phyloP scores from a whole-genome alignment of 164 flowering plant species.

The Brasenia schreberi region DNA sequence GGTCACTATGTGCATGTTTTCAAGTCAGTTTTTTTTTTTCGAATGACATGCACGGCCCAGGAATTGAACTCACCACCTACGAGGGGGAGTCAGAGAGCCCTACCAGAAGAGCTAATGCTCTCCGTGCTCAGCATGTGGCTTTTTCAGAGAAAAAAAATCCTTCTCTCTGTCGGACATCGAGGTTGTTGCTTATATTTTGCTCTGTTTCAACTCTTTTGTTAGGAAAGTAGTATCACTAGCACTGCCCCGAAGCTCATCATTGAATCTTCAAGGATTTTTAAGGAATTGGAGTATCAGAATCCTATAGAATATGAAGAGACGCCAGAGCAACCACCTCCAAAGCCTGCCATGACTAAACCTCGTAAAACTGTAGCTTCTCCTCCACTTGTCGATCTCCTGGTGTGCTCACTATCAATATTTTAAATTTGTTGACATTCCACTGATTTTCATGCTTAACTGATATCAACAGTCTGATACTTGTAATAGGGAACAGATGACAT shows the following conservation, averaged over 20 bases:
- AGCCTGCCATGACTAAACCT: constrained; percentile 16
- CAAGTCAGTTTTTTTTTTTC: too few species aligned
- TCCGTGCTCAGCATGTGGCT: too few species aligned
- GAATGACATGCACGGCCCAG: too few species aligned
- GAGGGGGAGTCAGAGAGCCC: too few species aligned
- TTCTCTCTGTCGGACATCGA: too few species aligned
- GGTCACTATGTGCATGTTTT: too few species aligned
- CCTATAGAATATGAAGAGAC: constrained; percentile 28
- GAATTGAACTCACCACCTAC: too few species aligned
- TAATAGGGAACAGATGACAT: constrained; percentile 64
- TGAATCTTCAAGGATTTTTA: constrained; percentile 48
- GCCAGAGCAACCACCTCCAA: constrained; percentile 24
- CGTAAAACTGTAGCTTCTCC: constrained; percentile 23
- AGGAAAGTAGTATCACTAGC: neutral
- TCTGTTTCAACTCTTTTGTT: constrained; percentile 2
- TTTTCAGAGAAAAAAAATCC: too few species aligned
- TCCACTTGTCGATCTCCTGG: constrained; percentile 71
- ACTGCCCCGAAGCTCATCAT: neutral
- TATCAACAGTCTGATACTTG: neutral
- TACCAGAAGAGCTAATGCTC: too few species aligned
- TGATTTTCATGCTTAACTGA: neutral
- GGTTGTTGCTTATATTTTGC: neutral
- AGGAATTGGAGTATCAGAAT: constrained; percentile 74
- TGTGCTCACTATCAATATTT: constrained; percentile 10
- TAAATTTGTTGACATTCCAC: neutral